Conservation (phyloP, 768 basidiomycete genomes). For the Tricholoma matsutake region DNA sequence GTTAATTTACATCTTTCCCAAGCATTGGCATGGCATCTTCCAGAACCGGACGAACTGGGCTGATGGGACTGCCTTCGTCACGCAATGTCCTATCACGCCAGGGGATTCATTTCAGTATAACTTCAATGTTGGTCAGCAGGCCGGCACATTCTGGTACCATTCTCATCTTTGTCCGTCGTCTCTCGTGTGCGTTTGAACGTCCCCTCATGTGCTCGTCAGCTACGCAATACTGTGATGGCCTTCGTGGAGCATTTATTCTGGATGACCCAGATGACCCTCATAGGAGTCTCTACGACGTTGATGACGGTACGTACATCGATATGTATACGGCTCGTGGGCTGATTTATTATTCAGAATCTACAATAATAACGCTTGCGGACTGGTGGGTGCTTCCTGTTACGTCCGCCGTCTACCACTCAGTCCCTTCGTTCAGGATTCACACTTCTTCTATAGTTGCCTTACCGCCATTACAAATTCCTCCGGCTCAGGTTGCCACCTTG, state of each 20-base stretch:
- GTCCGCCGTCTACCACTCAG: not conserved
- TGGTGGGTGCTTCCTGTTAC: constrained; percentile 23
- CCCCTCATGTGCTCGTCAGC: constrained; percentile 23
- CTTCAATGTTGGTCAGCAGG: constrained; percentile 24
- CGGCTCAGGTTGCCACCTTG: constrained; percentile 13
- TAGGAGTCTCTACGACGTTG: constrained; percentile 23
- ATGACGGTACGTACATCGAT: constrained; percentile 3
- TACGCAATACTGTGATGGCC: constrained; percentile 47
- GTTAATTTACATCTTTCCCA: not conserved
- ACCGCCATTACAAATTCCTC: not conserved
- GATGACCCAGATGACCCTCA: constrained; percentile 36
- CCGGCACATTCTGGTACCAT: constrained; percentile 29
- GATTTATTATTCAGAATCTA: constrained; percentile 22
- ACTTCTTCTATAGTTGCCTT: not conserved
- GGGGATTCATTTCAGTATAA: constrained; percentile 35
- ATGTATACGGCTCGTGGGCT: not conserved
- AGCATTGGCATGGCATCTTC: constrained; percentile 46
- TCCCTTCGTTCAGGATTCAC: not conserved
- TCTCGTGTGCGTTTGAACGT: not conserved
- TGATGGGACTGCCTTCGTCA: constrained; percentile 35
- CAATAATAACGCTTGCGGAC: constrained; percentile 39
- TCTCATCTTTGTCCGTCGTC: constrained; percentile 20
- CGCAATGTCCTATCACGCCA: constrained; percentile 40
- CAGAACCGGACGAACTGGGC: constrained; percentile 32
- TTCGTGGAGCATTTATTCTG: constrained; percentile 35